Percentiles rank a stretch among this genome's conserved stretches.
Evolutionary conservation across 2,329 filamentous ascomycete genomes (phyloP).

Genomic region (Pseudomassariella vexata): DNA sequence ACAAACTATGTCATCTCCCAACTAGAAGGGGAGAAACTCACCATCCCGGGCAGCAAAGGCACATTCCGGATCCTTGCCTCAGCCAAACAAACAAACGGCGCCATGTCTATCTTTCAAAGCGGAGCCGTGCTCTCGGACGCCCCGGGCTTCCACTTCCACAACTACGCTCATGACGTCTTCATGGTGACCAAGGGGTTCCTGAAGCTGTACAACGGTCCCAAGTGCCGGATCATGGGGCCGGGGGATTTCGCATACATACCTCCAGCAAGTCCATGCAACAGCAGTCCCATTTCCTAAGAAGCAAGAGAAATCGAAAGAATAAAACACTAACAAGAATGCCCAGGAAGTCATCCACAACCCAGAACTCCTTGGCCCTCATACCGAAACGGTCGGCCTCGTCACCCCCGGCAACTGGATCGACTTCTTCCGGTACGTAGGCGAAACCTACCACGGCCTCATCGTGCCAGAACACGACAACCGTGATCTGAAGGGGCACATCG

Average conservation of each 20-base stretch:
- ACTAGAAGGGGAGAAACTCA: conserved; percentile 44
- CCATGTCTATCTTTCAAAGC: conserved; percentile 44
- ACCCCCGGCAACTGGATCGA: conserved; percentile 55
- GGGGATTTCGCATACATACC: conserved; percentile 55
- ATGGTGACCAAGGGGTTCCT: conserved; percentile 47
- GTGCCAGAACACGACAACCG: conserved; percentile 47
- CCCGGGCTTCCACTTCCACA: conserved; percentile 51
- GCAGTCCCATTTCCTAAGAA: background rate
- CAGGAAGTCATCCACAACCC: conserved; percentile 50
- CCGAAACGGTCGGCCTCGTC: conserved; percentile 48
- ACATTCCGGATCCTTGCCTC: conserved; percentile 45
- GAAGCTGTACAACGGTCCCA: conserved; percentile 53
- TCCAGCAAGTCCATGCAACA: conserved; percentile 32
- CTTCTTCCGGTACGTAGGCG: conserved; percentile 53
- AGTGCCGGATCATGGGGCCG: conserved; percentile 44
- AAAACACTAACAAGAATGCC: background rate
- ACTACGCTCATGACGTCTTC: conserved; percentile 52
- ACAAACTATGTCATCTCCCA: conserved; percentile 40
- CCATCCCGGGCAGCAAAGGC: conserved; percentile 46
- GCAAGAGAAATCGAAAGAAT: background rate
- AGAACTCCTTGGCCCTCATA: conserved; percentile 46
- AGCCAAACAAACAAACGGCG: conserved; percentile 42
- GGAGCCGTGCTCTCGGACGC: conserved; percentile 39
- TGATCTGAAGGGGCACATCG: conserved; percentile 40
- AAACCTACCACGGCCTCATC: conserved; percentile 42